Conservation (phyloP, 176 grass and related monocot species). For the Oropetium thomaeum region DNA sequence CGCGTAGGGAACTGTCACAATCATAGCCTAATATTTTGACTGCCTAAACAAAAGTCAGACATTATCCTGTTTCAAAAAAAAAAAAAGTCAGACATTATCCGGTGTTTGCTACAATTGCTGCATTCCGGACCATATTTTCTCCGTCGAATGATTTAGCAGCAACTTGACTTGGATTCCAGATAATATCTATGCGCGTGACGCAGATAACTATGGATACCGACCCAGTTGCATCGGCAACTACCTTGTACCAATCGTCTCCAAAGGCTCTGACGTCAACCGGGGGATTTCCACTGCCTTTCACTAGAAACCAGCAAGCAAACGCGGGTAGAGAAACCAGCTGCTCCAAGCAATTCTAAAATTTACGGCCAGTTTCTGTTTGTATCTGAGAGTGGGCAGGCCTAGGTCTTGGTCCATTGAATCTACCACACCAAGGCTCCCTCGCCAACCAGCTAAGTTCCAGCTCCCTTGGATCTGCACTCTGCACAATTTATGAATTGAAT, state of each 20-base stretch:
- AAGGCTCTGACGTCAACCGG: not conserved
- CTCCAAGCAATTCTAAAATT: not conserved
- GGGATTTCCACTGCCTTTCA: not conserved
- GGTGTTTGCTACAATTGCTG: too few relatives aligned
- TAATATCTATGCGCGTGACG: not conserved
- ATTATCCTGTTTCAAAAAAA: not conserved
- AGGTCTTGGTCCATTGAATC: not conserved
- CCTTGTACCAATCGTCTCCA: not conserved
- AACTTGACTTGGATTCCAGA: not conserved
- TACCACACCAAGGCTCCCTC: not conserved
- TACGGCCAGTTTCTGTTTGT: not conserved
- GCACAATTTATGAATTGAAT: not conserved
- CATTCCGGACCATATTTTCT: not conserved
- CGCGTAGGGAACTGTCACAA: not conserved
- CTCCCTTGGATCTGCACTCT: not conserved
- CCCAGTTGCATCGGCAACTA: not conserved
- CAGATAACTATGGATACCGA: not conserved
- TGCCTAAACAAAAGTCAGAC: not conserved
- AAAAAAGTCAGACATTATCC: conserved; percentile 1
- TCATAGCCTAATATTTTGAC: not conserved
- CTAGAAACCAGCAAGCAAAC: not conserved
- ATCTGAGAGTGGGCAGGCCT: not conserved
- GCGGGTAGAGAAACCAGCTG: not conserved
- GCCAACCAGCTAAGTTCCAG: not conserved
- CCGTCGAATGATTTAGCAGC: not conserved